Conservation (phyloP, 75 land plant species). For the Pinus albicaulis region DNA sequence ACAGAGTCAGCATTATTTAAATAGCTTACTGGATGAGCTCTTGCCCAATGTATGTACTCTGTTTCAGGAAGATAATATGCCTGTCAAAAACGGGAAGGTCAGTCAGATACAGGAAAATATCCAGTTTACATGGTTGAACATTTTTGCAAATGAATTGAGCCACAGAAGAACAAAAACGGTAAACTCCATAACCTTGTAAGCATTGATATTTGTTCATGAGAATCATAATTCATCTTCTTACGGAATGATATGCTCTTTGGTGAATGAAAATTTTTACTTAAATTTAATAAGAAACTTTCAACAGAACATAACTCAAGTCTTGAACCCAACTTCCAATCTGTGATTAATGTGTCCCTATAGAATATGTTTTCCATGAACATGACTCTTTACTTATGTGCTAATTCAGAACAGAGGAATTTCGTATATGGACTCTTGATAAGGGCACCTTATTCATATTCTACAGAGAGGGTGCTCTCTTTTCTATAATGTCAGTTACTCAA, state of each 20-base stretch:
- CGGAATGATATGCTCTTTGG: background rate
- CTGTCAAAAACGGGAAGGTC: constrained; percentile 28
- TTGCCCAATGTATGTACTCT: constrained; percentile 94
- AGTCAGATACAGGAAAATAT: background rate
- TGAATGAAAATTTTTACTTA: background rate
- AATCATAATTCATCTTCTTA: background rate
- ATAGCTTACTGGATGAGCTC: constrained; percentile 84
- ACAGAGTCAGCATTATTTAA: background rate
- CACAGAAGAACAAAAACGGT: background rate
- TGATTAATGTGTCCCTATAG: background rate
- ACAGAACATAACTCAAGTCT: background rate
- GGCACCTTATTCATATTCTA: too few relatives aligned
- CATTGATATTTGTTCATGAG: background rate
- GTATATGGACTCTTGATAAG: too few relatives aligned
- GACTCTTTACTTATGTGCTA: background rate
- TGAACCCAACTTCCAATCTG: background rate
- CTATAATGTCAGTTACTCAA: background rate
- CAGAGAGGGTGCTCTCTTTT: background rate
- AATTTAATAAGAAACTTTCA: background rate
- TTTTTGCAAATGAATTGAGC: background rate
- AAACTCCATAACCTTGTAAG: background rate
- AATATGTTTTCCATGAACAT: too few relatives aligned
- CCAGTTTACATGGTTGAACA: background rate
- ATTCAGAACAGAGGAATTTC: background rate
- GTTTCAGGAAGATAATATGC: constrained; percentile 99